phyloP scores from a whole-genome alignment of 2,329 filamentous ascomycete species.

The Aspergillus caelatus region DNA sequence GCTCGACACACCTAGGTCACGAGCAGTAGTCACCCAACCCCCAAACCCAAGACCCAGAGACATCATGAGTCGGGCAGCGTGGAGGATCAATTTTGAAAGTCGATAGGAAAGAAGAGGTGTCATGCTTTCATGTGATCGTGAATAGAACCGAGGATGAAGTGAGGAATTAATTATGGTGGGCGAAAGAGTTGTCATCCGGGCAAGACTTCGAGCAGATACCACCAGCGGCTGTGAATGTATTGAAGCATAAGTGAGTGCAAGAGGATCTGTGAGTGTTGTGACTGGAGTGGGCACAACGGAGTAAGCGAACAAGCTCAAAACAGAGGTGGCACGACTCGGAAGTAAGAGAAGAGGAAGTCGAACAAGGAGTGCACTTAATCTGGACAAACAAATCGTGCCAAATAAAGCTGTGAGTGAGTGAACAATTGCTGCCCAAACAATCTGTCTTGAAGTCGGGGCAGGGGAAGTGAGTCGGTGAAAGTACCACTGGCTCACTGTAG shows the following conservation, averaged over 20 bases:
- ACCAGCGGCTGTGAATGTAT: slow-evolving; percentile 87
- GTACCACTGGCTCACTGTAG: slow-evolving; percentile 98
- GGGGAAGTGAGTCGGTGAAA: slow-evolving; percentile 88
- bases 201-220: slow-evolving; percentile 75
- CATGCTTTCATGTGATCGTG: slow-evolving; percentile 42
- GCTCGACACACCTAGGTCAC: slow-evolving; percentile 68
- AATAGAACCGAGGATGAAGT: slow-evolving; percentile 48
- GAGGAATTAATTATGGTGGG: slow-evolving; percentile 71
- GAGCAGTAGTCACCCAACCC: slow-evolving; percentile 93
- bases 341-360: slow-evolving; percentile 83
- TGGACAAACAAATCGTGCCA: slow-evolving; percentile 88
- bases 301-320: slow-evolving; percentile 72
- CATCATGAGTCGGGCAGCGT: slow-evolving; percentile 90
- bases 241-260: slow-evolving; percentile 88
- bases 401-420: slow-evolving; percentile 87
- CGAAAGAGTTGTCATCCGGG: slow-evolving; percentile 79
- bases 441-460: slow-evolving; percentile 73
- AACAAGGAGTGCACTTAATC: slow-evolving; percentile 76
- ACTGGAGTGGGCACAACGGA: slow-evolving; percentile 84
- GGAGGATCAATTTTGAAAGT: slow-evolving; percentile 85
- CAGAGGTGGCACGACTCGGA: slow-evolving; percentile 70
- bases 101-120: slow-evolving; percentile 78
- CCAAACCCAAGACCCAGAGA: slow-evolving; percentile 86
- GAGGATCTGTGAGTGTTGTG: slow-evolving; percentile 81
- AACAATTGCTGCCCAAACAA: slow-evolving; percentile 78